Evolutionary conservation across 306 rosid genomes (phyloP).

Genomic region (Mimosa pudica): DNA sequence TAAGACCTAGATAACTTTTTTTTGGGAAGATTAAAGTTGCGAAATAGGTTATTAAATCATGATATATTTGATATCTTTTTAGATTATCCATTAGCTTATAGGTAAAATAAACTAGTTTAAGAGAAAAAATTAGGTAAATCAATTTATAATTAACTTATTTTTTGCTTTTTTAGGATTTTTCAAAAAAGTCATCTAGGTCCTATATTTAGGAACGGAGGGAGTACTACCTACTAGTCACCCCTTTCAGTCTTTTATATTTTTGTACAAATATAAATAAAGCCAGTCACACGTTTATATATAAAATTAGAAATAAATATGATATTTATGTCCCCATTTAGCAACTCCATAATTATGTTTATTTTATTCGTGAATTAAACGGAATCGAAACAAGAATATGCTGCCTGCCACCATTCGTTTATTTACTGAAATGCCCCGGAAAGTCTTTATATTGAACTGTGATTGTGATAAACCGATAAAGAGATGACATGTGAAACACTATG

Average conservation of each 20-base stretch:
- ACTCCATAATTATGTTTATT: neutral
- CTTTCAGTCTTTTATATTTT: neutral
- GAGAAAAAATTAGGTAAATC: too few relatives aligned
- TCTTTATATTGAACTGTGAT: neutral
- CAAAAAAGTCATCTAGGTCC: too few relatives aligned
- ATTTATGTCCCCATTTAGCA: neutral
- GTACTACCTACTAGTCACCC: neutral
- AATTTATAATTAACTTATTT: too few relatives aligned
- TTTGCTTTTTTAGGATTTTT: too few relatives aligned
- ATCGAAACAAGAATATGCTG: neutral
- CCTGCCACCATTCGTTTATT: neutral
- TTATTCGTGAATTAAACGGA: too few relatives aligned
- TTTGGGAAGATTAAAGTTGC: too few relatives aligned
- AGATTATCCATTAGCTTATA: too few relatives aligned
- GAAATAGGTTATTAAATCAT: too few relatives aligned
- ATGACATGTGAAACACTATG: neutral
- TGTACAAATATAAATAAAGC: neutral
- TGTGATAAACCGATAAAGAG: neutral
- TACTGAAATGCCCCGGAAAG: constrained; percentile 3
- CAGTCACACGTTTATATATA: neutral
- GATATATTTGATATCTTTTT: too few relatives aligned
- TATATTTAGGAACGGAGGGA: too few relatives aligned
- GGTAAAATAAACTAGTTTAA: too few relatives aligned
- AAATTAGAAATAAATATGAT: neutral
- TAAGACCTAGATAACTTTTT: too few relatives aligned